Evolutionary conservation across 179 eudicot species (phyloP).

Genomic region (Amaranthus tricolor): DNA sequence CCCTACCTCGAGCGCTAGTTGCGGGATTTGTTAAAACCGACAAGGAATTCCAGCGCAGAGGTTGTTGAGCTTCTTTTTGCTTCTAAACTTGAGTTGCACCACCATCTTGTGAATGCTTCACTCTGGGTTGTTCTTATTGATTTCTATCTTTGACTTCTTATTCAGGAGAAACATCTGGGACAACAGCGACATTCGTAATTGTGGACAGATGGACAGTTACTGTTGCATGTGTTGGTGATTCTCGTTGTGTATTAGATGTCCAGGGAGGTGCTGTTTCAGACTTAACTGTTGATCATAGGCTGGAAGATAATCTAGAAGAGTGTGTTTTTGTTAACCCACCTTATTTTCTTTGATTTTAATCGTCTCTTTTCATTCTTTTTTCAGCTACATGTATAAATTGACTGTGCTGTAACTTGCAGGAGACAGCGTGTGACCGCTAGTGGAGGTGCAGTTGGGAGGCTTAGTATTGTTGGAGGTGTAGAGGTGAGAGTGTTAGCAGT

Average conservation of each 20-base stretch:
- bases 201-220: slow-evolving; percentile 87
- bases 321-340: slow-evolving; percentile 30
- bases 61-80: slow-evolving; percentile 23
- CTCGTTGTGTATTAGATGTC: slow-evolving; percentile 76
- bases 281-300: slow-evolving; percentile 80
- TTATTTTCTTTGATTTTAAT: slow-evolving; percentile 7
- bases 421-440: slow-evolving; percentile 75
- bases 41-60: slow-evolving; percentile 74
- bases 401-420: slow-evolving; percentile 37
- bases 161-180: slow-evolving; percentile 80
- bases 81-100: not conserved
- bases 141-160: not conserved
- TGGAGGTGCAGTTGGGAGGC: slow-evolving; percentile 93
- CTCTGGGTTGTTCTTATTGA: not conserved
- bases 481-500: slow-evolving; percentile 46
- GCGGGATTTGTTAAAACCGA: slow-evolving; percentile 90
- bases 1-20: slow-evolving; percentile 77
- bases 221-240: slow-evolving; percentile 86
- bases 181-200: slow-evolving; percentile 87
- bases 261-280: slow-evolving; percentile 58
- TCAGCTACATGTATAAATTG: slow-evolving; percentile 2
- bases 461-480: slow-evolving; percentile 62
- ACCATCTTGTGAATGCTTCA: not conserved
- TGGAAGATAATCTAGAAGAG: slow-evolving; percentile 83
- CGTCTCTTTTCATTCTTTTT: slow-evolving; percentile 16